Base-by-base conservation (phyloP, 2,329 filamentous ascomycete species). In the Onygena corvina region DNA sequence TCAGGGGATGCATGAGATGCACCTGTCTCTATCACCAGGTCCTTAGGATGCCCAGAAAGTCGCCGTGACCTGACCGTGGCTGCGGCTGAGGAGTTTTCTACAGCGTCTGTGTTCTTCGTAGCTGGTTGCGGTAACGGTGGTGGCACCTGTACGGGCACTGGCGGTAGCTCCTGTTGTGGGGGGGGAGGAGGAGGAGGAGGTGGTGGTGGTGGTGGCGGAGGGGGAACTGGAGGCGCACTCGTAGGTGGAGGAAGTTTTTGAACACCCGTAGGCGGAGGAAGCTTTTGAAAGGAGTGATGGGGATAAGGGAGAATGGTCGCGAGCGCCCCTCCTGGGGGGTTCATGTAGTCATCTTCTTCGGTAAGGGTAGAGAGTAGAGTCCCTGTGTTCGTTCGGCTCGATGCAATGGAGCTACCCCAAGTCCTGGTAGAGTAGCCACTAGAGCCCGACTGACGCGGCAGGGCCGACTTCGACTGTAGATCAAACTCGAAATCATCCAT, bases 1-100 rank as follows among this genome's bases (percentile, higher is more conserved):
- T 57, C 49, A 29, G 48, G 46, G 14, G 55, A 46, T 18, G 42
- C 8, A 23, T 52, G 51, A 46, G 47, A 61, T 55, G 65, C 46
- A 63, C 67, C 69, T 8, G 88, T 95, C 64, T 95, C 86, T 50
- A 96, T 95, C 67, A 88, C 94, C 46, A 96, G 71, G 59, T 89
- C 84, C 62, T 85, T 89, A 11, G 77, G 71, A 58, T 86, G 82
- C 5, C 84, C 85, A 2, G 89, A 94, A 27, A 94, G 69, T 53
- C 89, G 78, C 52, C 89, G 77, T 57, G 76, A 86, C 48, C 86
- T 77, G 47, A 93, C 84, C 34, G 80, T 74, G 50, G 65, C 65
- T 18, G 64, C 57, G 9, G 59, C 57, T 67, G 67, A 62, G 0
- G 64, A 60, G 2, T 71, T 59, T 3, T 47, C 42, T 61, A 16